Percentiles rank a stretch among this genome's conserved stretches.
Conservation (phyloP, 495 filamentous ascomycete genomes). For the Penicillium fimorum region DNA sequence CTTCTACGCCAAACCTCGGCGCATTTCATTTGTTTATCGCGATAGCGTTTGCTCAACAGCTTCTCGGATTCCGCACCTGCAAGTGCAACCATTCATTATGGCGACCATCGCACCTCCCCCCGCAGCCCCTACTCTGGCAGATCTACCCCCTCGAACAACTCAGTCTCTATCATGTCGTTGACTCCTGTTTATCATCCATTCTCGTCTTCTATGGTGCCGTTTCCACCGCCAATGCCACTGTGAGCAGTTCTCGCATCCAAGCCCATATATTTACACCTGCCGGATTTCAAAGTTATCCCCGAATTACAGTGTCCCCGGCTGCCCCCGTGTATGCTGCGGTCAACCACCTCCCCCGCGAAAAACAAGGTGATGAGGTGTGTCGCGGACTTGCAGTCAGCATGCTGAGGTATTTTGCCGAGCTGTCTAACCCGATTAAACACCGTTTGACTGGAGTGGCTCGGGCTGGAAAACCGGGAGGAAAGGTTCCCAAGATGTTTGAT, state of each 20-base stretch:
- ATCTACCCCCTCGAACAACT: slow-evolving; percentile 73
- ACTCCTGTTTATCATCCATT: slow-evolving; percentile 71
- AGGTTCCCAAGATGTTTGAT: slow-evolving; percentile 68
- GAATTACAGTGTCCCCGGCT: slow-evolving; percentile 86
- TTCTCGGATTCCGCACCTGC: slow-evolving; percentile 1
- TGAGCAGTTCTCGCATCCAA: slow-evolving; percentile 88
- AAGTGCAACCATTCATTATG: slow-evolving; percentile 33
- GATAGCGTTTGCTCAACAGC: slow-evolving; percentile 7
- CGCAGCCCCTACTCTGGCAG: slow-evolving; percentile 31
- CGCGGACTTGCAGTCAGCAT: slow-evolving; percentile 87
- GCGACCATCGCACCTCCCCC: slow-evolving; percentile 29
- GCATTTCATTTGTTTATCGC: slow-evolving; percentile 11
- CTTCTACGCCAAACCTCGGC: slow-evolving; percentile 1
- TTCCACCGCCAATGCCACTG: slow-evolving; percentile 76
- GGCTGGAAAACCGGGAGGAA: slow-evolving; percentile 31
- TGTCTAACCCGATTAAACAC: slow-evolving; percentile 73
- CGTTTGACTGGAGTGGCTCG: slow-evolving; percentile 41
- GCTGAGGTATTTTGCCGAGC: slow-evolving; percentile 87
- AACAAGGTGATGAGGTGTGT: slow-evolving; percentile 88
- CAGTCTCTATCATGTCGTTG: slow-evolving; percentile 76
- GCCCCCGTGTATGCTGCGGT: slow-evolving; percentile 95
- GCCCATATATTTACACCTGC: slow-evolving; percentile 86
- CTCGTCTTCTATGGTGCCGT: slow-evolving; percentile 85
- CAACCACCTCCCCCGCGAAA: slow-evolving; percentile 84
- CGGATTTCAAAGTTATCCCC: slow-evolving; percentile 82